These are phyloP conservation scores for Aphanomyces astaci DNA, from an alignment of 352 stramenopile genomes.

Conservation along the genomic window DNA sequence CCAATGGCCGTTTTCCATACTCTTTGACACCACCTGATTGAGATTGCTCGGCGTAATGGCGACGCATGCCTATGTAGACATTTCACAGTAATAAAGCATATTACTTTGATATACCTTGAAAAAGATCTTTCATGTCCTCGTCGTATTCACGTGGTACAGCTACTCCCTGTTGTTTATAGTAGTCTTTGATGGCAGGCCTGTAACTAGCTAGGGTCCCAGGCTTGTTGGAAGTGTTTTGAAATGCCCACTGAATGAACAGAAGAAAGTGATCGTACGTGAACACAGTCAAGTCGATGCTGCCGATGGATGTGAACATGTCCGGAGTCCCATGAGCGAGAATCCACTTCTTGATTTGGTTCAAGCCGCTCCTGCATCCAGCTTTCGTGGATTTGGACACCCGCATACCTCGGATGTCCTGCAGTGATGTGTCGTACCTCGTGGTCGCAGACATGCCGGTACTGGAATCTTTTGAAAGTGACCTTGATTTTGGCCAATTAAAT, in stretches of 20 bases:
- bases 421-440: neutral
- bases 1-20: neutral
- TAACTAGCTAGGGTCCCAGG: neutral
- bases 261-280: neutral
- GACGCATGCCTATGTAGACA: neutral
- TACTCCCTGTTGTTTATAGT: neutral
- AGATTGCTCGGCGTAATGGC: neutral
- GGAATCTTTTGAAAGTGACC: neutral
- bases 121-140: conserved; percentile 7
- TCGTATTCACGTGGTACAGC: neutral
- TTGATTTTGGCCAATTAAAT: too few species aligned
- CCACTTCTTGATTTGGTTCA: conserved; percentile 8
- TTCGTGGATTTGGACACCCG: neutral
- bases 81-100: too few species aligned
- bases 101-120: neutral
- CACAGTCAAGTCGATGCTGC: neutral
- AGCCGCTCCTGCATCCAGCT: neutral
- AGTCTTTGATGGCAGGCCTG: neutral
- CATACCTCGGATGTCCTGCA: neutral
- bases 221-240: neutral
- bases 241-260: neutral
- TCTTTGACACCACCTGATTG: neutral
- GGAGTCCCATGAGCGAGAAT: neutral
- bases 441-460: neutral
- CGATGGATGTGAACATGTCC: neutral